Conservation (phyloP, 108 stramenopile genomes). For the Discostella pseudostelligera region DNA sequence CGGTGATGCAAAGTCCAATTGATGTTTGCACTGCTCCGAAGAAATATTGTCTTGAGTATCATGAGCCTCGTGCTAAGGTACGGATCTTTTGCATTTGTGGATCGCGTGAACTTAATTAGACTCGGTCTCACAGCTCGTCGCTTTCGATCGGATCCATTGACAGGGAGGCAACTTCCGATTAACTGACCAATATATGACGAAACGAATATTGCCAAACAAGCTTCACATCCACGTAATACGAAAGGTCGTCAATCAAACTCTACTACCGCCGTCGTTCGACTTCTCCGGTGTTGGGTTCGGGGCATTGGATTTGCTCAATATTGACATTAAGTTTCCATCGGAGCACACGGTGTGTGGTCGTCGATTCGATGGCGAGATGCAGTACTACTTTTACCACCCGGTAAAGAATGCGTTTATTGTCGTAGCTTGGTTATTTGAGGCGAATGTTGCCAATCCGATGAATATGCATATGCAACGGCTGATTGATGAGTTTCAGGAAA, state of each 20-base stretch:
- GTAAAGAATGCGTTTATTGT: conserved; percentile 18
- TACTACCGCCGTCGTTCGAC: conserved; percentile 33
- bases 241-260: neutral
- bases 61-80: conserved; percentile 37
- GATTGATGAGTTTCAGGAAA: conserved; percentile 50
- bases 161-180: conserved; percentile 30
- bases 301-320: conserved; percentile 63
- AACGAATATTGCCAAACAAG: conserved; percentile 42
- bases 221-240: conserved; percentile 22
- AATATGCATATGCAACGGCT: conserved; percentile 47
- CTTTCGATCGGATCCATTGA: neutral
- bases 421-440: conserved; percentile 24
- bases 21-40: conserved; percentile 27
- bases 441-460: neutral
- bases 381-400: conserved; percentile 71
- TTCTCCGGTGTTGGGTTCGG: conserved; percentile 48
- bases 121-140: neutral
- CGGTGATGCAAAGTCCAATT: conserved; percentile 29
- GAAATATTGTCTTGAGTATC: conserved; percentile 18
- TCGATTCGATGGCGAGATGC: conserved; percentile 73
- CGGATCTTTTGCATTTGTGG: too few relatives aligned
- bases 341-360: conserved; percentile 70
- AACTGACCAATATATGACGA: conserved; percentile 20
- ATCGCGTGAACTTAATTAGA: neutral
- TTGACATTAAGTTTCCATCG: conserved; percentile 77